Conservation (phyloP, 2,329 filamentous ascomycete genomes). For the Elsinoe necatrix region DNA sequence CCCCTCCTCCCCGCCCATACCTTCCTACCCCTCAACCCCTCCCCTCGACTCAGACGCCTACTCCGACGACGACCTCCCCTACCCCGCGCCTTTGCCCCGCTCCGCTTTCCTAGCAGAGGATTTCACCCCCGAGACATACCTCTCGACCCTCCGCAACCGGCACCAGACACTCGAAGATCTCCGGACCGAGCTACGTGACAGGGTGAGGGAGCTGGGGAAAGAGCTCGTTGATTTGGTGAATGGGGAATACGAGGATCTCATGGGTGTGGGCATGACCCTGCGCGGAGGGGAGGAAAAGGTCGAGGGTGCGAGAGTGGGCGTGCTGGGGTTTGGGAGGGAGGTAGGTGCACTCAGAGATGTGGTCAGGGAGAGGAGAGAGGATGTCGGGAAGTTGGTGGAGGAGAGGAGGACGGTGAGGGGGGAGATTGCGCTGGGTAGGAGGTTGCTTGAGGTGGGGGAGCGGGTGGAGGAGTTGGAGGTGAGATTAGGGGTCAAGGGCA, state of each 20-base stretch:
- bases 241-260: constrained; percentile 84
- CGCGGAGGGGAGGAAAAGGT: constrained; percentile 84
- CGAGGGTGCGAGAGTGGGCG: constrained; percentile 77
- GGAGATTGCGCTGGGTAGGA: constrained; percentile 54
- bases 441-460: constrained; percentile 59
- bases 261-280: constrained; percentile 72
- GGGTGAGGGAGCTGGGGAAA: constrained; percentile 68
- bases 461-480: constrained; percentile 56
- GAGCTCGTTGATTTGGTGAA: constrained; percentile 95
- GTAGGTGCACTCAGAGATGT: constrained; percentile 63
- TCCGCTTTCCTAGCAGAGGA: constrained; percentile 67
- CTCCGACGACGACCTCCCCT: constrained; percentile 62
- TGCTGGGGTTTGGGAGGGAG: constrained; percentile 77
- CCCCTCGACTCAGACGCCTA: constrained; percentile 42
- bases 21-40: constrained; percentile 39
- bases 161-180: constrained; percentile 96
- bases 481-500: constrained; percentile 45
- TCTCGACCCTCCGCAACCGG: constrained; percentile 72
- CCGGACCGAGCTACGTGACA: constrained; percentile 71
- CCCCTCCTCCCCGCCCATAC: constrained; percentile 40
- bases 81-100: constrained; percentile 75
- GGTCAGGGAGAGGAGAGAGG: constrained; percentile 55
- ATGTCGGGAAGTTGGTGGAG: constrained; percentile 54
- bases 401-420: constrained; percentile 58
- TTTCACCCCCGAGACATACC: constrained; percentile 75